Conservation (phyloP, 2,329 filamentous ascomycete species). For the Arachnopeziza araneosa region DNA sequence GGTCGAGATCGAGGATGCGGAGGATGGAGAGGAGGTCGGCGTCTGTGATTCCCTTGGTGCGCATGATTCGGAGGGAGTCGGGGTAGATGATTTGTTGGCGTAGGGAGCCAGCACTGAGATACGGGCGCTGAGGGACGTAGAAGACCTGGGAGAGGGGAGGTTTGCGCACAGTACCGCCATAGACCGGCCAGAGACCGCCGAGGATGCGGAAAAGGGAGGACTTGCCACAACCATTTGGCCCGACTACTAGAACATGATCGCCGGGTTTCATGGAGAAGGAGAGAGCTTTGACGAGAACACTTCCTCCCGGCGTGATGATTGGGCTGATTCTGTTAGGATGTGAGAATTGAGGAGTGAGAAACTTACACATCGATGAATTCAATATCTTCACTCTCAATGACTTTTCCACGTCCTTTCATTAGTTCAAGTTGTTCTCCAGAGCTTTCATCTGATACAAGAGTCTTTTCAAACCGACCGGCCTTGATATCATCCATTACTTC, state of each 20-base stretch:
- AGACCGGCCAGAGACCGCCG: constrained; percentile 94
- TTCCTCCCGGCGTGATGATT: constrained; percentile 94
- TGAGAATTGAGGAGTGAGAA: background rate
- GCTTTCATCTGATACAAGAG: constrained; percentile 82
- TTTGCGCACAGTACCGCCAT: constrained; percentile 88
- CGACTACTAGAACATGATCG: constrained; percentile 85
- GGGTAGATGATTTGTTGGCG: constrained; percentile 97
- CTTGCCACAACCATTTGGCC: constrained; percentile 96
- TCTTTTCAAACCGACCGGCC: constrained; percentile 89
- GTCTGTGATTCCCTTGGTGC: constrained; percentile 76
- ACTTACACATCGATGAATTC: constrained; percentile 74
- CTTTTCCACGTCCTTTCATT: constrained; percentile 72
- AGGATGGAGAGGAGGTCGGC: constrained; percentile 73
- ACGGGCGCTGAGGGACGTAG: constrained; percentile 95
- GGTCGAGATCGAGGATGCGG: constrained; percentile 72
- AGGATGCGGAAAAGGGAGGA: constrained; percentile 94
- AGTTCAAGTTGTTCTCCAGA: constrained; percentile 79
- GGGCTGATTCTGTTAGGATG: constrained; percentile 44
- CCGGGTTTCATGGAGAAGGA: constrained; percentile 83
- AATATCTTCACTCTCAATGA: constrained; percentile 78
- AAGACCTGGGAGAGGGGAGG: constrained; percentile 91
- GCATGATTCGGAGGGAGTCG: constrained; percentile 82
- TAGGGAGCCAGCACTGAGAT: constrained; percentile 85
- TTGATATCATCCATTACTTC: constrained; percentile 94
- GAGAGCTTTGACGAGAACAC: constrained; percentile 78